phyloP scores from a whole-genome alignment of 2,329 filamentous ascomycete species.

The Colletotrichum musicola region DNA sequence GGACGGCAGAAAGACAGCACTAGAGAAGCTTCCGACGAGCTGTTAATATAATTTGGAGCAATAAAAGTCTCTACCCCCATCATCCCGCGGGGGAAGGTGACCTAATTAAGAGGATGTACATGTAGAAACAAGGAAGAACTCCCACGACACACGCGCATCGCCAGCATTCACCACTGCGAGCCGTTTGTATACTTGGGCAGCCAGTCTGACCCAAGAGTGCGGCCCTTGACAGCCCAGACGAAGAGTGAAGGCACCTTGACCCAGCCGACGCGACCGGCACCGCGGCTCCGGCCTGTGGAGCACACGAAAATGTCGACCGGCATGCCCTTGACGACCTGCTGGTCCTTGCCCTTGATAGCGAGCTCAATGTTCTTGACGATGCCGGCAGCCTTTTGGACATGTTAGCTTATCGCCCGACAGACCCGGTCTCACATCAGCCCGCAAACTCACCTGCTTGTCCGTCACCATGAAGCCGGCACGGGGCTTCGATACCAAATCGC shows the following conservation, averaged over 20 bases:
- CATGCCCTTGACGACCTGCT: constrained; percentile 59
- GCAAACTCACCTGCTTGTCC: constrained; percentile 62
- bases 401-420: too few species aligned
- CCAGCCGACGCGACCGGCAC: constrained; percentile 61
- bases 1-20: not conserved
- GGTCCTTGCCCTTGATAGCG: constrained; percentile 58
- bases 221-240: constrained; percentile 65
- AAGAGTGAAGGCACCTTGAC: constrained; percentile 64
- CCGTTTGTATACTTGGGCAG: constrained; percentile 62
- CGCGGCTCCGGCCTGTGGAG: constrained; percentile 62
- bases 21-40: not conserved
- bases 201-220: constrained; percentile 60
- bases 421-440: too few species aligned
- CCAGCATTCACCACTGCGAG: constrained; percentile 56
- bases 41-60: constrained; percentile 7
- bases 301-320: constrained; percentile 63
- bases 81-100: not conserved
- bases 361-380: constrained; percentile 68
- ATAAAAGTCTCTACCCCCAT: not conserved
- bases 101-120: constrained; percentile 21
- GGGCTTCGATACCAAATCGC: constrained; percentile 65
- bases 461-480: constrained; percentile 71
- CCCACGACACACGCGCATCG: not conserved
- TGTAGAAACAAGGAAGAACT: constrained; percentile 8
- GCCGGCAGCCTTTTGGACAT: constrained; percentile 56